Evolutionary conservation across 2,329 filamentous ascomycete species (phyloP).

Genomic region (Botrytis sinoallii): DNA sequence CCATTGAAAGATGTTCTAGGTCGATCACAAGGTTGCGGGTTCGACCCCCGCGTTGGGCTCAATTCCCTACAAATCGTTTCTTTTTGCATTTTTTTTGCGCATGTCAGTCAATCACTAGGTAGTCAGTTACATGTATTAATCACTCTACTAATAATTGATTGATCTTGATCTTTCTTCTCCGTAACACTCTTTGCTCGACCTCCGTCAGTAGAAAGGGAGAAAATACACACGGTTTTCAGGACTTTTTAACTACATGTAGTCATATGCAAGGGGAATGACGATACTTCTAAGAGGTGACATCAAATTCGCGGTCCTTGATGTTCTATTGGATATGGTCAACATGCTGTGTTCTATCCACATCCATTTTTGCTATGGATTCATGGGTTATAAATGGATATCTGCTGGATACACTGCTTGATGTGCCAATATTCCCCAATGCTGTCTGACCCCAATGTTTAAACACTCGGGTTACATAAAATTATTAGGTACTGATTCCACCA

Average conservation of each 20-base stretch:
- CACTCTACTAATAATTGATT: no score
- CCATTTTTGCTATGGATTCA: not conserved
- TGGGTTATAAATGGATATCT: not conserved
- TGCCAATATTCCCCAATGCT: not conserved
- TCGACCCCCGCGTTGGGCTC: constrained; percentile 43
- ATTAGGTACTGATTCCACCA: not conserved
- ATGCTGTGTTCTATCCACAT: not conserved
- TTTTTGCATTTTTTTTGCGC: not conserved
- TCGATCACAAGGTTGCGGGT: constrained; percentile 45
- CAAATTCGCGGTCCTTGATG: not conserved
- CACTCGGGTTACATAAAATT: not conserved
- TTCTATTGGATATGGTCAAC: not conserved
- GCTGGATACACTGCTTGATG: not conserved
- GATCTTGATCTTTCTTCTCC: not conserved
- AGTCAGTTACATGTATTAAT: not conserved
- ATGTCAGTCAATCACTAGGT: no score
- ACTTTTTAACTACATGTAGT: not conserved
- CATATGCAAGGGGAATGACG: not conserved
- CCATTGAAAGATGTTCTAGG: constrained; percentile 4
- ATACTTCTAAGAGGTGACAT: not conserved
- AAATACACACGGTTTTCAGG: not conserved
- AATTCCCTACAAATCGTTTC: constrained; percentile 21
- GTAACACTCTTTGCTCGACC: no score
- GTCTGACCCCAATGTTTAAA: not conserved
- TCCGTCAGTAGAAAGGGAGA: not conserved